Conservation (phyloP, 129 eudicot genomes). For the Saussurea involucrata region DNA sequence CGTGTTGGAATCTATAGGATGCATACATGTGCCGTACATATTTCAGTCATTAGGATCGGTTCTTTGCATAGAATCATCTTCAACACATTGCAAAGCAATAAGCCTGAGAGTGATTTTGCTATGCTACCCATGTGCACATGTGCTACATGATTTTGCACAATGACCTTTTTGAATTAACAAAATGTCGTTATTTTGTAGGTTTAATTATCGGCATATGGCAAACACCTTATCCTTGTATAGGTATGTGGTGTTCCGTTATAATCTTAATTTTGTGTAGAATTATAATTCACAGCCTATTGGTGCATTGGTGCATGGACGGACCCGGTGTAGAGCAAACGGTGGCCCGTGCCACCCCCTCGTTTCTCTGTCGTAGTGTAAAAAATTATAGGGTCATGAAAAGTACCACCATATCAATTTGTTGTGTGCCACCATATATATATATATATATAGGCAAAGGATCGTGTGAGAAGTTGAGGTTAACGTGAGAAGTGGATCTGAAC, state of each 20-base stretch:
- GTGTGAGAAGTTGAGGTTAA: too few relatives aligned
- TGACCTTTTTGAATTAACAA: constrained; percentile 5
- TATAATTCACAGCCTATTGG: not conserved
- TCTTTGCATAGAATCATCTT: not conserved
- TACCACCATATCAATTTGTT: too few relatives aligned
- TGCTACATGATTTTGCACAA: not conserved
- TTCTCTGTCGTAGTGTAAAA: too few relatives aligned
- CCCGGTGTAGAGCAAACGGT: too few relatives aligned
- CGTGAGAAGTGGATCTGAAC: too few relatives aligned
- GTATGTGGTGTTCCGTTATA: constrained; percentile 21
- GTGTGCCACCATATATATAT: too few relatives aligned
- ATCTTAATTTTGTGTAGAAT: not conserved
- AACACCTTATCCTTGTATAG: constrained; percentile 90
- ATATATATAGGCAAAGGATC: too few relatives aligned
- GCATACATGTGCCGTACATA: not conserved
- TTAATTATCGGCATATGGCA: constrained; percentile 98
- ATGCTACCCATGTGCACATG: not conserved
- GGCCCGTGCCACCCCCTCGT: too few relatives aligned
- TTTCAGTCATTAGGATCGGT: not conserved
- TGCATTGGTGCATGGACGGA: too few relatives aligned
- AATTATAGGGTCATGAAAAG: too few relatives aligned
- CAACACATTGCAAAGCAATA: not conserved
- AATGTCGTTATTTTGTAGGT: constrained; percentile 43
- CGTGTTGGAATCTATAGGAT: not conserved
- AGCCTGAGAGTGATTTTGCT: not conserved